Evolutionary conservation across 176 grass and related monocot genomes (phyloP).

Genomic region (Carex parvula): DNA sequence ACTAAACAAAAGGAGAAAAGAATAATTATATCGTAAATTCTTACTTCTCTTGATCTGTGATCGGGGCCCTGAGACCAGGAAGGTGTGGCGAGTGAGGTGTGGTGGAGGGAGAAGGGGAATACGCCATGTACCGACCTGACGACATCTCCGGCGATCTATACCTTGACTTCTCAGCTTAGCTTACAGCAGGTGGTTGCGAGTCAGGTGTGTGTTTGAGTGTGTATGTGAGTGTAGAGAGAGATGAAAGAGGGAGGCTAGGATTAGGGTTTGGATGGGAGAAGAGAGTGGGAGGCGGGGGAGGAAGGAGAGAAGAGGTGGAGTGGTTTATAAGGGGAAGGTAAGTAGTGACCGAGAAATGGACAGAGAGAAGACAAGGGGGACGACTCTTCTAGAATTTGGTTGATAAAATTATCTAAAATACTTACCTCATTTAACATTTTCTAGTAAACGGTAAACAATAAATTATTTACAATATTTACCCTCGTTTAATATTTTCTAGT

Average conservation of each 20-base stretch:
- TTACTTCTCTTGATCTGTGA: constrained; percentile 87
- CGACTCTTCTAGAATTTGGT: background rate
- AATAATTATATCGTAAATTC: background rate
- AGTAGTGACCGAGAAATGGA: background rate
- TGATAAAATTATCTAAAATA: background rate
- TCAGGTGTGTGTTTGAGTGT: no score
- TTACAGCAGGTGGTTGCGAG: background rate
- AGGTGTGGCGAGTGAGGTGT: constrained; percentile 85
- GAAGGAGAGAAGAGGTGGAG: constrained; percentile 6
- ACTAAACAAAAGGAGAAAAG: background rate
- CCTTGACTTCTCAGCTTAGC: background rate
- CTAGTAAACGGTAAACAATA: no score
- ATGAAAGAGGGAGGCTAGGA: background rate
- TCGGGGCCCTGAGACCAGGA: constrained; percentile 51
- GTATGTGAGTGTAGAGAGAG: background rate
- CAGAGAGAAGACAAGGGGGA: background rate
- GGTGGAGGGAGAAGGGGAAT: constrained; percentile 89
- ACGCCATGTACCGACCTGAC: constrained; percentile 92
- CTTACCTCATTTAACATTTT: no score
- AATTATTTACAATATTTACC: no score
- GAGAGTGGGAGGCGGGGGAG: background rate
- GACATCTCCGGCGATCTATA: constrained; percentile 35
- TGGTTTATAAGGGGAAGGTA: constrained; percentile 30
- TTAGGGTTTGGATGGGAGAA: constrained; percentile 27
- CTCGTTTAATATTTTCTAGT: no score